Percentiles rank a stretch among this genome's conserved stretches.
Evolutionary conservation across 2,329 filamentous ascomycete species (phyloP).

Genomic region (Penicillium concentricum): DNA sequence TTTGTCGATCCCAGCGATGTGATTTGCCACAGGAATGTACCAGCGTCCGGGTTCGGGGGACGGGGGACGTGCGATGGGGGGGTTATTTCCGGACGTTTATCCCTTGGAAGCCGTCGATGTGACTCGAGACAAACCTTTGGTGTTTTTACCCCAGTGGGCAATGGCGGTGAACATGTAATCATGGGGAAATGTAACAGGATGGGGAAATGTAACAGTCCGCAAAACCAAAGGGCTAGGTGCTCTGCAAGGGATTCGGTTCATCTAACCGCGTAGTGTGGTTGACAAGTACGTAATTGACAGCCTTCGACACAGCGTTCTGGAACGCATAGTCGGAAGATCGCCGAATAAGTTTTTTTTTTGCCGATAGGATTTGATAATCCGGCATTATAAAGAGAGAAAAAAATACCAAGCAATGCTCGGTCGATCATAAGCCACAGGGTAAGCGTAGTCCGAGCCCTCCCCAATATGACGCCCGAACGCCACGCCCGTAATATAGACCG

Average conservation of each 20-base stretch:
- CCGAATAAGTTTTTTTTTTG: not conserved
- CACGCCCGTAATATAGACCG: conserved; percentile 20
- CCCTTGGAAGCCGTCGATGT: conserved; percentile 1
- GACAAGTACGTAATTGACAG: conserved; percentile 5
- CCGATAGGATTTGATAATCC: not conserved
- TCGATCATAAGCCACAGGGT: conserved; percentile 1
- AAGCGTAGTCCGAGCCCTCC: conserved; percentile 11
- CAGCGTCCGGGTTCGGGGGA: not conserved
- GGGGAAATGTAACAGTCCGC: not conserved
- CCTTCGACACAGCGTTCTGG: conserved; percentile 14
- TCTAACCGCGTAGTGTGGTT: not conserved
- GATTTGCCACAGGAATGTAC: conserved; percentile 14
- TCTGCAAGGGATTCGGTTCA: not conserved
- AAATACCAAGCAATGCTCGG: not conserved
- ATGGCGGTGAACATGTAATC: not conserved
- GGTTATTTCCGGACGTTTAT: conserved; percentile 18
- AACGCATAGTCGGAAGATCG: conserved; percentile 1
- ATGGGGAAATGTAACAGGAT: not conserved
- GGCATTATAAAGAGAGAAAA: not conserved
- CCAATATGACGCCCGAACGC: conserved; percentile 19
- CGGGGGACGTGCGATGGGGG: not conserved
- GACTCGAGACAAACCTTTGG: conserved; percentile 12
- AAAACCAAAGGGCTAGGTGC: not conserved
- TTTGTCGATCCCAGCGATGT: conserved; percentile 13
- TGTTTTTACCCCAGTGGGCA: conserved; percentile 10